Percentiles rank a stretch among this genome's conserved stretches.
Conservation (phyloP, 495 filamentous ascomycete species). For the Podospora pseudopauciseta region DNA sequence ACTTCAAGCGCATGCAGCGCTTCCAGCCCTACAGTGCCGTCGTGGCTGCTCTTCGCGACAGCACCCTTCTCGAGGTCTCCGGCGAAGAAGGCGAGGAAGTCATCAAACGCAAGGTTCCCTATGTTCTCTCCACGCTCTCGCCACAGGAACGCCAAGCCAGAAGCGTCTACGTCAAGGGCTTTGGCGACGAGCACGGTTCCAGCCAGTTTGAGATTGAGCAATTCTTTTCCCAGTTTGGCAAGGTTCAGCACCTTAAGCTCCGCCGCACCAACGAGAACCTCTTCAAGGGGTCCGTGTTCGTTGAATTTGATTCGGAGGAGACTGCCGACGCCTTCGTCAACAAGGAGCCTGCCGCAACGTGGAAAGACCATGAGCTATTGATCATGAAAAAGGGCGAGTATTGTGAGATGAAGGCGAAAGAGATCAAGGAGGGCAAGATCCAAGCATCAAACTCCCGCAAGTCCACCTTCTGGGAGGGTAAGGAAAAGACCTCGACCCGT, state of each 20-base stretch:
- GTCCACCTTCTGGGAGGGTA: conserved; percentile 37
- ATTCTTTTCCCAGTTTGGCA: conserved; percentile 81
- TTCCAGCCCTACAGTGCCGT: conserved; percentile 82
- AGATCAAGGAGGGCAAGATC: conserved; percentile 71
- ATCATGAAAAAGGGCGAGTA: conserved; percentile 90
- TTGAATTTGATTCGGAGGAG: conserved; percentile 78
- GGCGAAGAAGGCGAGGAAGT: conserved; percentile 58
- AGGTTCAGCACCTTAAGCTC: conserved; percentile 78
- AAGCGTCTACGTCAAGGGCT: conserved; percentile 69
- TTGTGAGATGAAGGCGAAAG: conserved; percentile 67
- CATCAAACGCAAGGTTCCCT: conserved; percentile 70
- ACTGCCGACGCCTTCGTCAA: conserved; percentile 71
- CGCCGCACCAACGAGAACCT: conserved; percentile 62
- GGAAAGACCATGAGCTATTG: conserved; percentile 65
- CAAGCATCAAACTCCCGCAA: conserved; percentile 42
- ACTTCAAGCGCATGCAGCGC: conserved; percentile 88
- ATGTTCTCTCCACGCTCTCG: conserved; percentile 37
- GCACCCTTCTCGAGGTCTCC: conserved; percentile 60
- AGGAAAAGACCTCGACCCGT: conserved; percentile 33
- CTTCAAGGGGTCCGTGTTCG: conserved; percentile 95
- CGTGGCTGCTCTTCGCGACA: conserved; percentile 74
- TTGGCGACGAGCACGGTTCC: conserved; percentile 68
- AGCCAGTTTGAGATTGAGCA: conserved; percentile 90
- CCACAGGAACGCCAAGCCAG: conserved; percentile 33
- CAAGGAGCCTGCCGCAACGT: conserved; percentile 76